Evolutionary conservation across 2,329 filamentous ascomycete species (phyloP).

Genomic region (Ophidiomyces ophidiicola): DNA sequence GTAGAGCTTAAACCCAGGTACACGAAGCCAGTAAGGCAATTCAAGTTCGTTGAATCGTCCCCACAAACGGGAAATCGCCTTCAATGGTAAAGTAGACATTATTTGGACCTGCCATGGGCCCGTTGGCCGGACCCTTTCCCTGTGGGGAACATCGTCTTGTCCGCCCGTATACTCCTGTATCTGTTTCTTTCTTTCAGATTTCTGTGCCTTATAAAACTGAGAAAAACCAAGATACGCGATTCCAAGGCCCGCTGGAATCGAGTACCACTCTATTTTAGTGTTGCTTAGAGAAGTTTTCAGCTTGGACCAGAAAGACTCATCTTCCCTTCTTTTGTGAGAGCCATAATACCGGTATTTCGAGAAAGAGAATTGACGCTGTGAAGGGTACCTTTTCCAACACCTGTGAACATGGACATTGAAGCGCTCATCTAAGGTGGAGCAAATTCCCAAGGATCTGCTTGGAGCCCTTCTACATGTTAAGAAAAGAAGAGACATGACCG

Average conservation of each 20-base stretch:
- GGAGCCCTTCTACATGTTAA: conserved; percentile 6
- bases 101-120: conserved; percentile 89
- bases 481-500: conserved; percentile 5
- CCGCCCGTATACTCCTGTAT: conserved; percentile 38
- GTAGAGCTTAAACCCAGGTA: conserved; percentile 86
- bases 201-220: conserved; percentile 66
- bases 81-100: conserved; percentile 85
- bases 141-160: conserved; percentile 35
- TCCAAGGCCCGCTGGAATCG: conserved; percentile 75
- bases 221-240: conserved; percentile 71
- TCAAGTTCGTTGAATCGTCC: conserved; percentile 81
- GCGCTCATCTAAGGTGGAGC: conserved; percentile 3
- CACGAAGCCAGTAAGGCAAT: conserved; percentile 74
- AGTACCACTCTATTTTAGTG: conserved; percentile 73
- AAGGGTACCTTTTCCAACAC: conserved; percentile 4
- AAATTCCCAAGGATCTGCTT: conserved; percentile 3
- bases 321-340: conserved; percentile 25
- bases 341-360: conserved; percentile 33
- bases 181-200: conserved; percentile 36
- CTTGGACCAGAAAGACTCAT: conserved; percentile 45
- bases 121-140: conserved; percentile 59
- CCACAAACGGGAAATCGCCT: conserved; percentile 81
- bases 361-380: conserved; percentile 24
- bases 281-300: conserved; percentile 47
- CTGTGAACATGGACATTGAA: neutral